A percentile compares a stretch with the other conserved stretches of the same genome.
These are phyloP conservation scores for Calonectria leucothoes DNA, from an alignment of 2,329 filamentous ascomycete genomes.

Conservation along the genomic window DNA sequence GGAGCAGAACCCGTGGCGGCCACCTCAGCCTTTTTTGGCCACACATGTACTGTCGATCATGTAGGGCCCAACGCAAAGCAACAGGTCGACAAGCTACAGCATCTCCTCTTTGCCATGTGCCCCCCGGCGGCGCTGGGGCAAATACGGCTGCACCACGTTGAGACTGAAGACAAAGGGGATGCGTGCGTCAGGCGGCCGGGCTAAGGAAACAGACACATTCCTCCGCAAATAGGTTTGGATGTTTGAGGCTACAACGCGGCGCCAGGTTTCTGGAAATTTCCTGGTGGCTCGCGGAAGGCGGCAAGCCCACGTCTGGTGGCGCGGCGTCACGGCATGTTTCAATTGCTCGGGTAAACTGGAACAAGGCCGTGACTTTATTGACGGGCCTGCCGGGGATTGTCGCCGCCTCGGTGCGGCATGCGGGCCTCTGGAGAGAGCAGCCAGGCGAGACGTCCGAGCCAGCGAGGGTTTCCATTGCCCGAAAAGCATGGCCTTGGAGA, in stretches of 20 bases:
- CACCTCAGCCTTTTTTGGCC: background rate
- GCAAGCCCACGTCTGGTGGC: background rate
- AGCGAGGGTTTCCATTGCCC: background rate
- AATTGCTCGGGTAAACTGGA: conserved; percentile 15
- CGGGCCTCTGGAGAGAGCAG: background rate
- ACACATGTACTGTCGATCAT: background rate
- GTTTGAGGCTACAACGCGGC: background rate
- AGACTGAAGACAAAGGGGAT: background rate
- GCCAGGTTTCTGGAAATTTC: background rate
- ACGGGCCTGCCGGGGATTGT: background rate
- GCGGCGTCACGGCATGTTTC: background rate
- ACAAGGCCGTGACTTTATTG: background rate
- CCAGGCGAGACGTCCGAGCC: background rate
- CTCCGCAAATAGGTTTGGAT: background rate
- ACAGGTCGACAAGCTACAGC: background rate
- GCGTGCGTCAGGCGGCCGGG: background rate
- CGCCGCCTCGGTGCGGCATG: background rate
- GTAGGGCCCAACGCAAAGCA: background rate
- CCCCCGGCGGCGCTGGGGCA: background rate
- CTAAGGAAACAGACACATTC: background rate
- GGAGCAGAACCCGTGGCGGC: background rate
- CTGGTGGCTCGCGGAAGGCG: background rate
- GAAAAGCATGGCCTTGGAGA: background rate
- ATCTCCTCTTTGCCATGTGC: background rate
- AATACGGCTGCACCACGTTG: background rate